Percentiles rank a stretch among this genome's conserved stretches.
Conservation (phyloP, 768 basidiomycete genomes). For the Tricholoma hemisulphureum region DNA sequence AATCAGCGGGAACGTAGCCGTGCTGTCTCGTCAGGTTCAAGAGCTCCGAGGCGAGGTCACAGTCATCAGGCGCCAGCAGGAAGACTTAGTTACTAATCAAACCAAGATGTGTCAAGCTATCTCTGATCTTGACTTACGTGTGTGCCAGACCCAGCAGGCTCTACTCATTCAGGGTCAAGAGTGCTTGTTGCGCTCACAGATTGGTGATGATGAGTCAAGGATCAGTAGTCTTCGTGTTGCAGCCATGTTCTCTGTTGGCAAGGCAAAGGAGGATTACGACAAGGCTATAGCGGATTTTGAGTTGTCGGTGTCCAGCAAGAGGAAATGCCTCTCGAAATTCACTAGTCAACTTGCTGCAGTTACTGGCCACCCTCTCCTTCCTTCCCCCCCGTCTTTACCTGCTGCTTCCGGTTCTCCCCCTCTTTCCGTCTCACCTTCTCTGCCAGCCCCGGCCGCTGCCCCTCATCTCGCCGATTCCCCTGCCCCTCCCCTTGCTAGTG, state of each 20-base stretch:
- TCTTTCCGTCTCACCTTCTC: background rate
- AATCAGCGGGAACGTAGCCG: background rate
- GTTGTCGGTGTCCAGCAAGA: background rate
- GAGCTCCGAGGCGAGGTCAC: background rate
- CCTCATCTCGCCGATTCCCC: background rate
- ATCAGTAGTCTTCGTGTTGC: background rate
- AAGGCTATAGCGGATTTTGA: background rate
- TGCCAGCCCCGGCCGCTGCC: background rate
- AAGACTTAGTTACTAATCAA: background rate
- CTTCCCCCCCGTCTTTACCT: background rate
- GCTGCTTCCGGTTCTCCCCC: background rate
- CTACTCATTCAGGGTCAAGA: constrained; percentile 2
- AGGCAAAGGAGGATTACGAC: background rate
- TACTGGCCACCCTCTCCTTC: background rate
- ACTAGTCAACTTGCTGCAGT: background rate
- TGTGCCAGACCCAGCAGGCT: constrained; percentile 2
- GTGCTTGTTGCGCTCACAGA: background rate
- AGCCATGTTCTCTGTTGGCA: background rate
- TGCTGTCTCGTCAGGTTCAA: background rate
- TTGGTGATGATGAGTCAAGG: background rate
- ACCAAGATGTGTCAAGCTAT: background rate
- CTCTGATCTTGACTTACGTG: background rate
- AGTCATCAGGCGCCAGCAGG: background rate
- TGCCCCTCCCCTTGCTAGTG: background rate
- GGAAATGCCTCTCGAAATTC: background rate